Evolutionary conservation across 139 green algal species (phyloP), one percentile per base, ranked within the genome.

Genomic region (Chlamydomonas eustigma): DNA sequence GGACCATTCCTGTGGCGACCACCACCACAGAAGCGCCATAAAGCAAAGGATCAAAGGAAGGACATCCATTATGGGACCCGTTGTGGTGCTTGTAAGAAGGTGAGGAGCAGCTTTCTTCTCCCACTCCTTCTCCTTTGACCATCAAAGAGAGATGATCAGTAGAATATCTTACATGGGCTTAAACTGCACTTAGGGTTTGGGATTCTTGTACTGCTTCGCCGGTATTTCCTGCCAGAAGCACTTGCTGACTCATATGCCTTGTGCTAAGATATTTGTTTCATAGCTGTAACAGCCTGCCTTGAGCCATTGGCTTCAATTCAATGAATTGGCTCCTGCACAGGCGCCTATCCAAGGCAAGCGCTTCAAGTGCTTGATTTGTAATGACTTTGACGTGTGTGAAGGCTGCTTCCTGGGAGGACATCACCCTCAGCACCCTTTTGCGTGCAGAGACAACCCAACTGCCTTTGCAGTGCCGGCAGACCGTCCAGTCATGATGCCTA

Each of bases 1-100:
- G 87, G 87, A 4, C 77, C 80, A n/a, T 88, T 92, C 70, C 83
- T 77, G 50, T 89, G 87, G 87, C 37, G 72, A 18, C 81, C 83
- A 31, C 76, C 76, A 6, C 70, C 73, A 6, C 78, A 63, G 31
- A 79, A 76, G 64, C 69, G 52, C 4, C 31, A 2, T 36, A 78
- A 58, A 44, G 44, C 58, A 12, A 66, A 44, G 30, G 50, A 76
- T 36, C 32, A 77, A 39, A 24, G 35, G 5, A 28, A 22, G 1
- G 63, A 22, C 0, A 52, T 81, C 31, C 78, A 85, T 58, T 73
- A 77, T 32, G 82, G 85, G 67, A 82, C 76, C 0, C 51, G 65
- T 50, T 87, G 85, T 51, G 79, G 73, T 8, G 80, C 64, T 1
- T 86, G 81, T 76, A 64, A 71, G 34, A 74, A 74, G 73, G 80